Percentiles rank a stretch among this genome's conserved stretches.
These are phyloP conservation scores for Suhomyces ambrosiae DNA, from an alignment of 1,139 yeast genomes.

Conservation along the genomic window DNA sequence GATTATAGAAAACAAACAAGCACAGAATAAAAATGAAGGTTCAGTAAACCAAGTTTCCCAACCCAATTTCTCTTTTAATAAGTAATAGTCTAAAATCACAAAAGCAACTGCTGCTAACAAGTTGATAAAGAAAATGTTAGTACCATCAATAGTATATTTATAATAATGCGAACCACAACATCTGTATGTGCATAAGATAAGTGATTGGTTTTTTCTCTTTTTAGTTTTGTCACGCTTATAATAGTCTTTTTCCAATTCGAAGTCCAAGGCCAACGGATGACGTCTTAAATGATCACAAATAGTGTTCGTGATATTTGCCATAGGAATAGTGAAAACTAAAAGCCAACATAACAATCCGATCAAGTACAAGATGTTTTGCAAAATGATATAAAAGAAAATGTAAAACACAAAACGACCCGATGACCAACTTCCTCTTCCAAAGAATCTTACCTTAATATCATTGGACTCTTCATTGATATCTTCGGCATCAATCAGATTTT, in stretches of 20 bases:
- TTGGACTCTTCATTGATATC: constrained; percentile 24
- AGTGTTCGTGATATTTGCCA: constrained; percentile 68
- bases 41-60: constrained; percentile 57
- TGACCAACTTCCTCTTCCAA: constrained; percentile 95
- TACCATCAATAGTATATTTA: constrained; percentile 94
- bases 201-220: constrained; percentile 37
- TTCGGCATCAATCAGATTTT: constrained; percentile 30
- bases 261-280: constrained; percentile 84
- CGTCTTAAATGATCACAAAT: constrained; percentile 79
- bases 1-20: constrained; percentile 80
- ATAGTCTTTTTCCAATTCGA: constrained; percentile 61
- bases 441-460: constrained; percentile 60
- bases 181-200: constrained; percentile 81
- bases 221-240: constrained; percentile 32
- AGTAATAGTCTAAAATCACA: constrained; percentile 77
- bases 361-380: constrained; percentile 66
- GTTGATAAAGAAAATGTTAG: constrained; percentile 89
- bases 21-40: constrained; percentile 63
- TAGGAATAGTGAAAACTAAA: constrained; percentile 86
- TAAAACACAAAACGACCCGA: constrained; percentile 80
- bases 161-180: constrained; percentile 91
- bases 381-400: constrained; percentile 63
- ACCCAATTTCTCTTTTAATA: constrained; percentile 56
- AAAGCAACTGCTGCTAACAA: constrained; percentile 76
- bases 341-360: constrained; percentile 75